These are phyloP conservation scores for Termitomyces sp. DNA, from an alignment of 768 basidiomycete genomes.

Conservation along the genomic window DNA sequence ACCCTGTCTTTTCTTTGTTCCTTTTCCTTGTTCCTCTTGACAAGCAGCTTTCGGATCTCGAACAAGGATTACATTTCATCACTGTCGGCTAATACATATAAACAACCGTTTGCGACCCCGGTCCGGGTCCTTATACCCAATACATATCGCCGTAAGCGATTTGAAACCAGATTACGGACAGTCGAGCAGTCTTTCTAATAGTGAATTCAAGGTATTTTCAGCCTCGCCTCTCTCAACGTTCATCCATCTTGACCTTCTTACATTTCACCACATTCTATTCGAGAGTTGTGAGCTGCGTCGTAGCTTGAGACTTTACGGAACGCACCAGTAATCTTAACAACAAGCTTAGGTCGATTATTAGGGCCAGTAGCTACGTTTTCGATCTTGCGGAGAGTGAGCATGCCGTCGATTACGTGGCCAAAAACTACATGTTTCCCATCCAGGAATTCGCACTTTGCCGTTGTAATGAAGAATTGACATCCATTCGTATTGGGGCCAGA, in stretches of 20 bases:
- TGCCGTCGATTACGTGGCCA: slow-evolving; percentile 84
- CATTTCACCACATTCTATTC: slow-evolving; percentile 12
- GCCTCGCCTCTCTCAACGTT: not conserved
- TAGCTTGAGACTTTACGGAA: not conserved
- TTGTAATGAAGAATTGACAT: slow-evolving; percentile 98
- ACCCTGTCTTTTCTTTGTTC: no score
- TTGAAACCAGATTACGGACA: not conserved
- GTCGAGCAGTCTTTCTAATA: not conserved
- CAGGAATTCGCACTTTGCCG: slow-evolving; percentile 90
- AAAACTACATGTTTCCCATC: slow-evolving; percentile 95
- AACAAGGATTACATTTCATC: not conserved
- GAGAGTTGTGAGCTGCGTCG: not conserved
- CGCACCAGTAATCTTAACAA: slow-evolving; percentile 80
- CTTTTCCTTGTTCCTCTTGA: no score
- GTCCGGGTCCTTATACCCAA: not conserved
- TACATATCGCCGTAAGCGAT: not conserved
- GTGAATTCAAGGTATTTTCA: not conserved
- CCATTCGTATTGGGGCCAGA: slow-evolving; percentile 94
- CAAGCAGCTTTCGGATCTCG: not conserved
- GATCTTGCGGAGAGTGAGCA: slow-evolving; percentile 93
- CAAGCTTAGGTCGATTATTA: slow-evolving; percentile 85
- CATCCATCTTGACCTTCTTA: not conserved
- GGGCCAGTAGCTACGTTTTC: slow-evolving; percentile 92
- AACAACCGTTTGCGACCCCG: not conserved
- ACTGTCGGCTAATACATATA: not conserved